Evolutionary conservation across 2,329 filamentous ascomycete genomes (phyloP).

Genomic region (Zarea fungicola): DNA sequence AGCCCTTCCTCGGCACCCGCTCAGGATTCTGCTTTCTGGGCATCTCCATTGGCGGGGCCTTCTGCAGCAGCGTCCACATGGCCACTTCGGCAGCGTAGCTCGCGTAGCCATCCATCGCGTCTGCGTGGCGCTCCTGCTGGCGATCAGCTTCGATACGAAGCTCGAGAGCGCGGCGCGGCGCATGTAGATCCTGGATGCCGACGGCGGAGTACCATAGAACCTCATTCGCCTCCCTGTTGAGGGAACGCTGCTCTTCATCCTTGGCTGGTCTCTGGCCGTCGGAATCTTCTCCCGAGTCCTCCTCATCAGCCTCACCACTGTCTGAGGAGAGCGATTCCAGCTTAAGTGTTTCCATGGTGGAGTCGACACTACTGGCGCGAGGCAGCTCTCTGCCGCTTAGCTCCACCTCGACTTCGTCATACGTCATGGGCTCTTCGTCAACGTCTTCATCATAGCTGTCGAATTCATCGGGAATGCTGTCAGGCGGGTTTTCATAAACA

Average conservation of each 20-base stretch:
- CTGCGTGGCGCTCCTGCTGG: slow-evolving; percentile 39
- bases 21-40: slow-evolving; percentile 13
- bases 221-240: slow-evolving; percentile 37
- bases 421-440: slow-evolving; percentile 30
- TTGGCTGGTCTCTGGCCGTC: background rate
- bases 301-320: slow-evolving; percentile 10
- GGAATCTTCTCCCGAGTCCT: slow-evolving; percentile 15
- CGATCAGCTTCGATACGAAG: slow-evolving; percentile 37
- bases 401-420: slow-evolving; percentile 38
- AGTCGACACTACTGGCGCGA: background rate
- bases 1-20: slow-evolving; percentile 21
- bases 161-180: slow-evolving; percentile 31
- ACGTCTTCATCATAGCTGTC: slow-evolving; percentile 24
- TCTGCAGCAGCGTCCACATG: slow-evolving; percentile 42
- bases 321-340: background rate
- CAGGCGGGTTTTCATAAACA: slow-evolving; percentile 35
- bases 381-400: slow-evolving; percentile 22
- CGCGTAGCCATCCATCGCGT: slow-evolving; percentile 34
- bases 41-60: slow-evolving; percentile 30
- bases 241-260: slow-evolving; percentile 25
- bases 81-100: slow-evolving; percentile 37
- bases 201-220: slow-evolving; percentile 36
- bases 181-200: slow-evolving; percentile 32
- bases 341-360: background rate
- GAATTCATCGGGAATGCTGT: slow-evolving; percentile 16